A percentile compares a stretch with the other conserved stretches of the same genome.
Evolutionary conservation across 768 basidiomycete species (phyloP).

Genomic region (Tubosaeta sp.): DNA sequence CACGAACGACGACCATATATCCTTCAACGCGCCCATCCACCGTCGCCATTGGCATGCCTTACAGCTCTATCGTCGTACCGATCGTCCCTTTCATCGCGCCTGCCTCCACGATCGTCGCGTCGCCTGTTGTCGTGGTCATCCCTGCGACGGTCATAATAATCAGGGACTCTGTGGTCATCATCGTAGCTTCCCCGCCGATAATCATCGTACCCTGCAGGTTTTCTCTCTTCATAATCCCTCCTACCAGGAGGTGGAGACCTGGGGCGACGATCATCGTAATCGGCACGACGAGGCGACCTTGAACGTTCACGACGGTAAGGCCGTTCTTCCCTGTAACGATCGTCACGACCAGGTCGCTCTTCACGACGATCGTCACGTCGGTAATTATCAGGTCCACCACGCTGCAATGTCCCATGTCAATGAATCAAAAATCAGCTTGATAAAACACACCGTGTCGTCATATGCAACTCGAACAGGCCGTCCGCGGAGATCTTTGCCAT

Average conservation of each 20-base stretch:
- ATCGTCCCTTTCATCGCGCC: slow-evolving; percentile 82
- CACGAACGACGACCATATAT: slow-evolving; percentile 34
- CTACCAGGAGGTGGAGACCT: slow-evolving; percentile 72
- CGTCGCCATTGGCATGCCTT: slow-evolving; percentile 75
- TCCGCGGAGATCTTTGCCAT: slow-evolving; percentile 85
- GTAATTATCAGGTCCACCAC: slow-evolving; percentile 67
- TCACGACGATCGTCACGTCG: slow-evolving; percentile 71
- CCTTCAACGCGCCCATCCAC: slow-evolving; percentile 69
- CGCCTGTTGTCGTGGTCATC: slow-evolving; percentile 57
- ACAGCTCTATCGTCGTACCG: slow-evolving; percentile 72
- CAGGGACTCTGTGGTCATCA: slow-evolving; percentile 81
- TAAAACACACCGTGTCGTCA: slow-evolving; percentile 53
- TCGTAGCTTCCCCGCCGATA: slow-evolving; percentile 73
- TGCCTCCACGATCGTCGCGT: slow-evolving; percentile 66
- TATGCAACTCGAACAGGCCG: slow-evolving; percentile 67
- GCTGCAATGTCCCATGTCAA: slow-evolving; percentile 35
- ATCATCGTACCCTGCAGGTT: slow-evolving; percentile 92
- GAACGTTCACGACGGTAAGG: slow-evolving; percentile 74
- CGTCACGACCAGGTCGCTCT: slow-evolving; percentile 49
- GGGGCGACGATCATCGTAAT: slow-evolving; percentile 72
- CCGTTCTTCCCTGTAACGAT: slow-evolving; percentile 54
- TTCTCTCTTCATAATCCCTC: slow-evolving; percentile 81
- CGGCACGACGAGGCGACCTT: slow-evolving; percentile 73
- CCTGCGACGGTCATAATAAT: slow-evolving; percentile 86
- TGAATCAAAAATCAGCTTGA: neutral